These are phyloP conservation scores for Corinectria fuckeliana DNA, from an alignment of 2,329 filamentous ascomycete genomes.

Conservation along the genomic window DNA sequence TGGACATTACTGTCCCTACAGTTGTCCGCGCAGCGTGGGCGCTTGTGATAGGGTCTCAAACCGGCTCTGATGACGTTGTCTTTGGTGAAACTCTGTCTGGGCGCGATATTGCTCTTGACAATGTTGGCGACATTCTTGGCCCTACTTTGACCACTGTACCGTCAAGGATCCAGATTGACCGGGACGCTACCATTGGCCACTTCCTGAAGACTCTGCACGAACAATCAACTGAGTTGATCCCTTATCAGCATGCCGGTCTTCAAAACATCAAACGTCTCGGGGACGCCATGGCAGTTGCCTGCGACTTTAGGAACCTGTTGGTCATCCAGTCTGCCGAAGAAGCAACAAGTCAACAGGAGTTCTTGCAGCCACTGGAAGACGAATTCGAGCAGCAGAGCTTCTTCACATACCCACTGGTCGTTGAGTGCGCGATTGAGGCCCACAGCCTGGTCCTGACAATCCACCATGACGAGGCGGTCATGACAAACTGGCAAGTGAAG, in stretches of 20 bases:
- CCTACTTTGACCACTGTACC: conserved; percentile 27
- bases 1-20: conserved; percentile 20
- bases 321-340: conserved; percentile 15
- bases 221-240: conserved; percentile 16
- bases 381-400: conserved; percentile 17
- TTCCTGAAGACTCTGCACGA: conserved; percentile 41
- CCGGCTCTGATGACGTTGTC: conserved; percentile 23
- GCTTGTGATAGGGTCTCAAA: conserved; percentile 12
- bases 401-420: conserved; percentile 35
- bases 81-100: conserved; percentile 28
- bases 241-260: conserved; percentile 22
- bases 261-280: conserved; percentile 27
- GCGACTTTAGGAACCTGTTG: conserved; percentile 8
- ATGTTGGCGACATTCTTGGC: conserved; percentile 22
- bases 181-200: not conserved
- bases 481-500: conserved; percentile 23
- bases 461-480: conserved; percentile 17
- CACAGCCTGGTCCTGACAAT: conserved; percentile 12
- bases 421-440: conserved; percentile 27
- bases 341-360: not conserved
- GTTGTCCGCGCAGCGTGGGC: conserved; percentile 27
- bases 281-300: not conserved
- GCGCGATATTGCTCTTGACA: conserved; percentile 17
- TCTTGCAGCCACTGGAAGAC: conserved; percentile 14
- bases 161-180: conserved; percentile 15